These are phyloP conservation scores for Peterozyma xylosa DNA, from an alignment of 805 yeast species.

Conservation along the genomic window DNA sequence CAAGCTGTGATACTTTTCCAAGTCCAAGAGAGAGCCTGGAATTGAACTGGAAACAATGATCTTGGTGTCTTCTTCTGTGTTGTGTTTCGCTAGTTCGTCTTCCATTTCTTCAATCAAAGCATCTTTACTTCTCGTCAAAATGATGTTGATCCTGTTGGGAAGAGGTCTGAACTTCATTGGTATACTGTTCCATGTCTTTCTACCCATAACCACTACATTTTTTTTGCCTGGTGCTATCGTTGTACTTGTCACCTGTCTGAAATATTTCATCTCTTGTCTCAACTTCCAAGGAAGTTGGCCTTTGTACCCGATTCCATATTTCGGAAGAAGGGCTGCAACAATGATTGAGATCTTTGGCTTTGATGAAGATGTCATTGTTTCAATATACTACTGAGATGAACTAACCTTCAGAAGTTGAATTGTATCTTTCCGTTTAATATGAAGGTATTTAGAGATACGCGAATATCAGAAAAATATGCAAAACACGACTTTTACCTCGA, in stretches of 20 bases:
- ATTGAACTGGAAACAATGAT: conserved; percentile 6
- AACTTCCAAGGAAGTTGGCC: conserved; percentile 88
- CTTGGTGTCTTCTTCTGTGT: background rate
- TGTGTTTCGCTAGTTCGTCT: conserved; percentile 16
- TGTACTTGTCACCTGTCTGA: conserved; percentile 61
- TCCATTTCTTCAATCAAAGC: conserved; percentile 16
- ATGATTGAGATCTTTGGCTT: conserved; percentile 47
- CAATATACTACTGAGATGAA: background rate
- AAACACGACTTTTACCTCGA: too few relatives aligned
- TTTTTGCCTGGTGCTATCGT: conserved; percentile 21
- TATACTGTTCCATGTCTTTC: conserved; percentile 93
- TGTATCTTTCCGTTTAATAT: background rate
- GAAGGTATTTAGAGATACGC: background rate
- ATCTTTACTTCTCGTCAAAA: conserved; percentile 48
- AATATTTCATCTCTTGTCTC: conserved; percentile 77
- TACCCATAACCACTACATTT: conserved; percentile 92
- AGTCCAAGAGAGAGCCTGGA: conserved; percentile 36
- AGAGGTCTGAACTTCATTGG: conserved; percentile 82
- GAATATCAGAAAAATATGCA: too few relatives aligned
- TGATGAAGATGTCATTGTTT: background rate
- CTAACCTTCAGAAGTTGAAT: background rate
- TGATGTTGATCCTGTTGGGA: conserved; percentile 64
- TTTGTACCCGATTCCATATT: conserved; percentile 74
- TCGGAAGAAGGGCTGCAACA: conserved; percentile 82
- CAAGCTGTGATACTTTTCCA: conserved; percentile 26